Conservation (phyloP, 2,329 filamentous ascomycete genomes). For the Endoconidiophora polonica region DNA sequence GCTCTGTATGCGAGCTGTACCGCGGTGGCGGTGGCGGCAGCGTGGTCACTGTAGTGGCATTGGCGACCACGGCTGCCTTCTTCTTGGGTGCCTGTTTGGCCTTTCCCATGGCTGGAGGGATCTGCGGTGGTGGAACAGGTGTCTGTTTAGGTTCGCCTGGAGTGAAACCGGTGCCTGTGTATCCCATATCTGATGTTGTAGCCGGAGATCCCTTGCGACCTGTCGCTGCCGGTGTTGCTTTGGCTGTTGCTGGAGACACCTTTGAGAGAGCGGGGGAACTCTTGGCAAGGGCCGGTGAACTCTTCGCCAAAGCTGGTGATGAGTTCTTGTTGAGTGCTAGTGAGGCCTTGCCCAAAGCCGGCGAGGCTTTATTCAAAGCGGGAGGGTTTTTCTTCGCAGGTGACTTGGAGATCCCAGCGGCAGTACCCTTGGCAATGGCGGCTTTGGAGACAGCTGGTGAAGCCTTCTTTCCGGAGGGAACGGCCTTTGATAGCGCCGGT, state of each 20-base stretch:
- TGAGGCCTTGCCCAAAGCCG: slow-evolving; percentile 3
- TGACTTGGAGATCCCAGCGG: slow-evolving; percentile 7
- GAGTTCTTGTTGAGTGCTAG: slow-evolving; percentile 5
- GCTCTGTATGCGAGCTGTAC: not conserved
- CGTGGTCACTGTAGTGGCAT: slow-evolving; percentile 15
- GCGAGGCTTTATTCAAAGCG: slow-evolving; percentile 3
- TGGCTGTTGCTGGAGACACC: slow-evolving; percentile 8
- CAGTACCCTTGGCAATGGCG: slow-evolving; percentile 4
- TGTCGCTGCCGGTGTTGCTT: slow-evolving; percentile 7
- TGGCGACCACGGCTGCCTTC: slow-evolving; percentile 22
- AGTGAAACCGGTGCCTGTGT: slow-evolving; percentile 3
- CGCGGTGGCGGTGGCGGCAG: not conserved
- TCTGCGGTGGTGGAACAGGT: slow-evolving; percentile 13
- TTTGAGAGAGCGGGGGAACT: slow-evolving; percentile 7
- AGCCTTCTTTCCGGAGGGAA: slow-evolving; percentile 5
- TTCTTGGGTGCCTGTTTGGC: slow-evolving; percentile 15
- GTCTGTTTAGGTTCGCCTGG: slow-evolving; percentile 11
- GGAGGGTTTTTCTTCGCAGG: slow-evolving; percentile 10
- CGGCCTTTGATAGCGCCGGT: slow-evolving; percentile 6
- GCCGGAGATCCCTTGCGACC: slow-evolving; percentile 7
- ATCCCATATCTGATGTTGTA: slow-evolving; percentile 4
- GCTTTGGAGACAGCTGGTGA: slow-evolving; percentile 11
- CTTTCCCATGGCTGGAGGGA: slow-evolving; percentile 3
- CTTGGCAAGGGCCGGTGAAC: slow-evolving; percentile 5
- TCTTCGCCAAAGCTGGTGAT: slow-evolving; percentile 1